A percentile compares a stretch with the other conserved stretches of the same genome.
Evolutionary conservation across 169 alveolate genomes (phyloP).

Genomic region (Cryptosporidium sp.): DNA sequence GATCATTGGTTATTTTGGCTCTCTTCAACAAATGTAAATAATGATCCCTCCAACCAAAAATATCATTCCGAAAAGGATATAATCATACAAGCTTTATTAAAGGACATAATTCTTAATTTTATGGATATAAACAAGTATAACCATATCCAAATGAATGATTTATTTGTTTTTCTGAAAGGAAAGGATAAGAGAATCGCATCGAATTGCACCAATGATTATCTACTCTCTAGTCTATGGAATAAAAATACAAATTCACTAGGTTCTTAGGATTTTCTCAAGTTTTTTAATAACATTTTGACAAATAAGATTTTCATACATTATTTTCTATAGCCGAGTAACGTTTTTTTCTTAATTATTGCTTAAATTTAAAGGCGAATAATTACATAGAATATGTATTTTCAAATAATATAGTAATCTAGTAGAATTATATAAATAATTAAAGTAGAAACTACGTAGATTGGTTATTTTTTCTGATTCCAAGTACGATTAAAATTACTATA

Average conservation of each 20-base stretch:
- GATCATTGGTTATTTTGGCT: constrained; percentile 73
- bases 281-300: neutral
- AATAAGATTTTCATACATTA: neutral
- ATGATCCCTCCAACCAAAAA: neutral
- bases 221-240: constrained; percentile 13
- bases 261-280: neutral
- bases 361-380: no score
- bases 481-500: constrained; percentile 6
- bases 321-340: no score
- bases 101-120: constrained; percentile 28
- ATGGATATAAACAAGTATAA: constrained; percentile 65
- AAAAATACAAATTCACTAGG: neutral
- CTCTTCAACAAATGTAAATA: neutral
- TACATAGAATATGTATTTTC: neutral
- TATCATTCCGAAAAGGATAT: neutral
- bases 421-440: no score
- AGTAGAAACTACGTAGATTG: neutral
- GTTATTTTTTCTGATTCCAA: constrained; percentile 12
- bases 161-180: constrained; percentile 7
- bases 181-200: neutral
- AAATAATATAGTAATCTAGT: no score
- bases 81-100: neutral
- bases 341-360: neutral
- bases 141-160: constrained; percentile 35
- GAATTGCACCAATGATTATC: neutral